A percentile compares a stretch with the other conserved stretches of the same genome.
Conservation (phyloP, 345 rosid species). For the Anastatica hierochuntica region DNA sequence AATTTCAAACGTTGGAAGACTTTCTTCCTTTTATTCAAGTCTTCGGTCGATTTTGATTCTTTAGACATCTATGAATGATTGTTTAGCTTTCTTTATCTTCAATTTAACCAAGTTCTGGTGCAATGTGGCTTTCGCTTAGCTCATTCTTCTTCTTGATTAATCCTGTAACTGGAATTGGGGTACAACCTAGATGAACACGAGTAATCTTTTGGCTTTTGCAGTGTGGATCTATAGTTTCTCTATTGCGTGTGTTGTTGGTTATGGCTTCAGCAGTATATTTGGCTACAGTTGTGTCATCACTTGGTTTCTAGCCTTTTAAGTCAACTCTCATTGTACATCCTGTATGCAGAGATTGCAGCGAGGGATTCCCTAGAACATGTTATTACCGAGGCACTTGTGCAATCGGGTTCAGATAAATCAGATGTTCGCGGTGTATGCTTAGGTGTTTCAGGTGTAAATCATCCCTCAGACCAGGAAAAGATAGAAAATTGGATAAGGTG, state of each 20-base stretch:
- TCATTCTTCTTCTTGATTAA: neutral
- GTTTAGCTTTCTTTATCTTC: neutral
- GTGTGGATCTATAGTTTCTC: neutral
- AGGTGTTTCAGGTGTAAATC: conserved; percentile 93
- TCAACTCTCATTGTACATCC: neutral
- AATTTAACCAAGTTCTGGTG: neutral
- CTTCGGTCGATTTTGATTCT: neutral
- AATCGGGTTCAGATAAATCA: conserved; percentile 52
- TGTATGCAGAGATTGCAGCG: conserved; percentile 63
- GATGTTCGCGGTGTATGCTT: conserved; percentile 79
- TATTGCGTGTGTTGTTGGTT: neutral
- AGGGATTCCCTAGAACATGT: conserved; percentile 76
- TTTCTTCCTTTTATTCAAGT: neutral
- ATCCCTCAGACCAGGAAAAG: conserved; percentile 75
- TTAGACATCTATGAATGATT: neutral
- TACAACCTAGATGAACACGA: neutral
- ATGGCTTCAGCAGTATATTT: conserved; percentile 5
- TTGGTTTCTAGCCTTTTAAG: conserved; percentile 8
- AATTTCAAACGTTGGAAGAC: neutral
- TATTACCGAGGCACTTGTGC: conserved; percentile 68
- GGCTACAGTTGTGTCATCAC: conserved; percentile 7
- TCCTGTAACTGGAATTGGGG: neutral
- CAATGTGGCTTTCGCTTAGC: conserved; percentile 6
- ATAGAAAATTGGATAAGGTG: conserved; percentile 78
- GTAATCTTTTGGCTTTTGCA: neutral